Evolutionary conservation across 306 rosid species (phyloP).

Genomic region (Gastrolobium villosum): DNA sequence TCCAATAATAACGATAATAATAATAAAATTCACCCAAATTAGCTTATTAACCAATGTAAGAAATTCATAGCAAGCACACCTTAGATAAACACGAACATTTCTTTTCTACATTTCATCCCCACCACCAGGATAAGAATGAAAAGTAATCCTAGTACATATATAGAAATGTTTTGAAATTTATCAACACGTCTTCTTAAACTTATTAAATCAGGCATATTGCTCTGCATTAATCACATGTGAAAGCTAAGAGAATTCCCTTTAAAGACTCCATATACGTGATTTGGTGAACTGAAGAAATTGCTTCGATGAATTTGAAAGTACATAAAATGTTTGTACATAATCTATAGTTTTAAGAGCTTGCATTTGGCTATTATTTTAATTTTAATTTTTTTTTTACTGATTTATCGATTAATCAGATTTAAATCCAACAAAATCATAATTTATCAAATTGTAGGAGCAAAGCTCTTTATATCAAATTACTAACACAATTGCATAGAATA

Average conservation of each 20-base stretch:
- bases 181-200: not conserved
- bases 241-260: not conserved
- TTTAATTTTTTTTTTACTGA: no score
- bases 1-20: constrained; percentile 37
- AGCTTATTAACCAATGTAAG: not conserved
- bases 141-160: constrained; percentile 3
- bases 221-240: not conserved
- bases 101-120: not conserved
- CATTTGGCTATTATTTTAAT: no score
- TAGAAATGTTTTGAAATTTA: constrained; percentile 8
- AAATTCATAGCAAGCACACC: not conserved
- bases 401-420: no score
- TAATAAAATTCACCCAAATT: constrained; percentile 12
- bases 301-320: not conserved
- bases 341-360: not conserved
- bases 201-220: not conserved
- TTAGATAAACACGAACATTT: constrained; percentile 25
- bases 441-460: no score
- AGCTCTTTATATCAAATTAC: no score
- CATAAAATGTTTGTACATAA: not conserved
- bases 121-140: not conserved
- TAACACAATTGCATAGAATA: no score
- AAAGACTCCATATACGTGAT: not conserved
- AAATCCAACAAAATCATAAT: no score
- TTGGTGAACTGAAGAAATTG: not conserved